These are phyloP conservation scores for Phenoliferia sp. DNA, from an alignment of 1,284 basidiomycete species.

Conservation along the genomic window DNA sequence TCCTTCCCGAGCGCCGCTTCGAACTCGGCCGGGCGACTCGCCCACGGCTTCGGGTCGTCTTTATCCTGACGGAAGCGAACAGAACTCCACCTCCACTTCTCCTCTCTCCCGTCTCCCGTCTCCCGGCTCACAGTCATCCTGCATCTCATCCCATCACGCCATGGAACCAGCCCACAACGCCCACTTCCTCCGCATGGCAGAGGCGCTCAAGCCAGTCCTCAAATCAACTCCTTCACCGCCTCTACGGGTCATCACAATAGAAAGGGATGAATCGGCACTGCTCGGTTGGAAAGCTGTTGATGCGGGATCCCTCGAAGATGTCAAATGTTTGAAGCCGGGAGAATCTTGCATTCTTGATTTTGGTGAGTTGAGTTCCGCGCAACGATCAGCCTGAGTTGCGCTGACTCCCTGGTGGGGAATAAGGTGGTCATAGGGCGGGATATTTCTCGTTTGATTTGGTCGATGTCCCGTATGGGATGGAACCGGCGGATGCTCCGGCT, in stretches of 20 bases:
- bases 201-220: constrained; percentile 26
- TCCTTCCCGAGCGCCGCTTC: too few relatives aligned
- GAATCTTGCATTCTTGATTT: constrained; percentile 25
- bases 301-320: not conserved
- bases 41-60: too few relatives aligned
- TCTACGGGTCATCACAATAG: constrained; percentile 13
- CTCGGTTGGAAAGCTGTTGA: constrained; percentile 25
- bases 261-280: constrained; percentile 14
- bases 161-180: constrained; percentile 1
- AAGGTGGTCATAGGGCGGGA: constrained; percentile 18
- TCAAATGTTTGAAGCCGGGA: constrained; percentile 6
- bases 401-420: not conserved
- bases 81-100: too few relatives aligned
- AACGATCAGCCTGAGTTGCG: not conserved
- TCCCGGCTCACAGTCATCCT: too few relatives aligned
- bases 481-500: constrained; percentile 29
- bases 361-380: not conserved
- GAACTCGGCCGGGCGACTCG: too few relatives aligned
- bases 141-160: too few relatives aligned
- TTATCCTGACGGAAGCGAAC: too few relatives aligned
- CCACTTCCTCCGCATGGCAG: constrained; percentile 24
- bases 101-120: too few relatives aligned
- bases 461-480: constrained; percentile 13
- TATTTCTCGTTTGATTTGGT: constrained; percentile 24
- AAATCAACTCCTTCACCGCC: constrained; percentile 2